Percentiles rank a stretch among this genome's conserved stretches.
These are phyloP conservation scores for Rhodotorula toruloides DNA, from an alignment of 768 basidiomycete genomes.

Conservation along the genomic window DNA sequence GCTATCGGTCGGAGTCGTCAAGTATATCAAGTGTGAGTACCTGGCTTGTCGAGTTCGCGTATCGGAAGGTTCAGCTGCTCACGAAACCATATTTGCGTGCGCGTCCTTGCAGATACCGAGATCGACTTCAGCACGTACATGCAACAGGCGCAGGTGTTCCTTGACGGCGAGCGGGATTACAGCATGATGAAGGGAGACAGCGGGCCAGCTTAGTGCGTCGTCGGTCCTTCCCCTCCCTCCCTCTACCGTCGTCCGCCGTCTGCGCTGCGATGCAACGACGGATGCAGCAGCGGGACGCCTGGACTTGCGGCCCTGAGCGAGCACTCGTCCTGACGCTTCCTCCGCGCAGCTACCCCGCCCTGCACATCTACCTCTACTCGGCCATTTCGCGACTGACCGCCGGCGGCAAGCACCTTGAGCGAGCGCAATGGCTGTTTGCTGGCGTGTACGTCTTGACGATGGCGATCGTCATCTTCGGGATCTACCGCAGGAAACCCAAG, in stretches of 20 bases:
- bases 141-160: slow-evolving; percentile 71
- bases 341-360: slow-evolving; percentile 81
- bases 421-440: slow-evolving; percentile 75
- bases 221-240: slow-evolving; percentile 41
- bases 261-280: background rate
- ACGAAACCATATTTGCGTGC: background rate
- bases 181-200: slow-evolving; percentile 76
- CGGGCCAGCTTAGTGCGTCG: slow-evolving; percentile 76
- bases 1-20: slow-evolving; percentile 24
- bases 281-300: too few relatives aligned
- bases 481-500: slow-evolving; percentile 58
- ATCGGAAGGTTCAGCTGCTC: too few relatives aligned
- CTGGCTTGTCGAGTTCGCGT: background rate
- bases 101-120: slow-evolving; percentile 69
- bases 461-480: slow-evolving; percentile 56
- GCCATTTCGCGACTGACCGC: slow-evolving; percentile 62
- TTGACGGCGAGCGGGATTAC: slow-evolving; percentile 79
- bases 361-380: slow-evolving; percentile 78
- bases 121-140: slow-evolving; percentile 98
- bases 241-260: background rate
- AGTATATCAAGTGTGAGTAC: slow-evolving; percentile 4
- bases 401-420: slow-evolving; percentile 53
- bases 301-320: background rate
- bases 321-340: background rate
- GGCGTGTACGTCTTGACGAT: slow-evolving; percentile 66